phyloP scores from a whole-genome alignment of 1,284 basidiomycete species.

The Puccinia triticina region DNA sequence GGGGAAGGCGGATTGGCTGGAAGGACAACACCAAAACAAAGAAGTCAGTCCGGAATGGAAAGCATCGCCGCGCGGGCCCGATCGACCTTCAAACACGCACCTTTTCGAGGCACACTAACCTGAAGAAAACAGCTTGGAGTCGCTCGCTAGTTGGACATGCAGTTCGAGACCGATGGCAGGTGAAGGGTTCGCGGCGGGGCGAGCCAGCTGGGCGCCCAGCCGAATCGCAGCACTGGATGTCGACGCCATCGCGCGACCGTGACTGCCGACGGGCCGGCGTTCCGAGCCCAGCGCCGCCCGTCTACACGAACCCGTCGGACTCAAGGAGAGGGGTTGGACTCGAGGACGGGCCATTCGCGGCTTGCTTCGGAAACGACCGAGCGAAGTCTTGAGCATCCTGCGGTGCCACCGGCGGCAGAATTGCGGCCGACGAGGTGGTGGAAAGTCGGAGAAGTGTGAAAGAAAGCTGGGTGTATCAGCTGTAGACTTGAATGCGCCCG shows the following conservation, averaged over 20 bases:
- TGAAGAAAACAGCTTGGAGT: slow-evolving; percentile 88
- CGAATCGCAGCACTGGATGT: no score
- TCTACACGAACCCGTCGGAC: no score
- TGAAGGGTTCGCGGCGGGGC: not conserved
- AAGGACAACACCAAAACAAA: slow-evolving; percentile 54
- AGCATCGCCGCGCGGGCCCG: slow-evolving; percentile 12
- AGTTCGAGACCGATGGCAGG: slow-evolving; percentile 90
- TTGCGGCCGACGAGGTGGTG: no score
- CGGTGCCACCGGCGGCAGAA: no score
- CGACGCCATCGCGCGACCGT: no score
- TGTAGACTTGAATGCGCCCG: no score
- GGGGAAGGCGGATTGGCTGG: slow-evolving; percentile 66
- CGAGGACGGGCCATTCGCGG: not conserved
- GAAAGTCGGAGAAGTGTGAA: no score
- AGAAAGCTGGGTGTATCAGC: no score
- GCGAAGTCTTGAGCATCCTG: not conserved
- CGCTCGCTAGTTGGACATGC: slow-evolving; percentile 88
- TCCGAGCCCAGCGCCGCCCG: no score
- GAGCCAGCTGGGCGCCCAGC: not conserved
- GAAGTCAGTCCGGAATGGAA: slow-evolving; percentile 46
- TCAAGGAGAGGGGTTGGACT: no score
- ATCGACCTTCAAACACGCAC: not conserved
- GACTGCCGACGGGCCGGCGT: no score
- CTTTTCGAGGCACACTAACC: slow-evolving; percentile 56
- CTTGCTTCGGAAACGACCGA: not conserved